These are phyloP conservation scores for Fusarium sp. DNA, from an alignment of 2,329 filamentous ascomycete species.

Conservation along the genomic window DNA sequence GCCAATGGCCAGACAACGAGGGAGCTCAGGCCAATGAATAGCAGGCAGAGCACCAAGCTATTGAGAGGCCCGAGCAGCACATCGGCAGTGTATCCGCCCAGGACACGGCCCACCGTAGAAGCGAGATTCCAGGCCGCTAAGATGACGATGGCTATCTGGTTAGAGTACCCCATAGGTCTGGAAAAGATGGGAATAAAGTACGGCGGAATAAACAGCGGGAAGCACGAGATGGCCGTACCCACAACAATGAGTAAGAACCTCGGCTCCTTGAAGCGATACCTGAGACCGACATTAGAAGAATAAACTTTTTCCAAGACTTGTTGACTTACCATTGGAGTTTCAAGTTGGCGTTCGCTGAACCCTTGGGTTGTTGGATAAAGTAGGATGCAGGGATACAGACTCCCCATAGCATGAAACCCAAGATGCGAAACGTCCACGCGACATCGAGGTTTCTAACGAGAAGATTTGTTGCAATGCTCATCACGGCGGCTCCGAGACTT, in stretches of 20 bases:
- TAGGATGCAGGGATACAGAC: constrained; percentile 46
- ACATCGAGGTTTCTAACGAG: constrained; percentile 40
- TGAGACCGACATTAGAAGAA: constrained; percentile 5
- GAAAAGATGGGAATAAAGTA: constrained; percentile 44
- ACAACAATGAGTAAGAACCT: constrained; percentile 41
- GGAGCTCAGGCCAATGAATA: constrained; percentile 43
- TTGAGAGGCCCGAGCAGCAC: constrained; percentile 44
- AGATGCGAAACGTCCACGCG: constrained; percentile 44
- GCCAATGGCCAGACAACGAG: constrained; percentile 45
- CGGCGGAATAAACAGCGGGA: constrained; percentile 41
- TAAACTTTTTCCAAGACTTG: background rate
- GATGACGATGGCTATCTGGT: constrained; percentile 37
- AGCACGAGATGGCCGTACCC: constrained; percentile 43
- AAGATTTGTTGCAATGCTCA: constrained; percentile 43
- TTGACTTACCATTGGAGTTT: constrained; percentile 42
- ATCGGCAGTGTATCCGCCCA: constrained; percentile 42
- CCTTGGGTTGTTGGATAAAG: constrained; percentile 37
- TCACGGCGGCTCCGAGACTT: constrained; percentile 44
- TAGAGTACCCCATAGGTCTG: constrained; percentile 40
- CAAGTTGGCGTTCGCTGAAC: constrained; percentile 12
- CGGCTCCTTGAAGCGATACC: constrained; percentile 43
- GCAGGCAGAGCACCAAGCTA: constrained; percentile 41
- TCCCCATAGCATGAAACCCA: constrained; percentile 43
- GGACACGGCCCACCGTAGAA: constrained; percentile 42
- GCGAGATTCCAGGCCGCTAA: constrained; percentile 47